Conservation (phyloP, 495 filamentous ascomycete species). For the Elasticomyces elasticus region DNA sequence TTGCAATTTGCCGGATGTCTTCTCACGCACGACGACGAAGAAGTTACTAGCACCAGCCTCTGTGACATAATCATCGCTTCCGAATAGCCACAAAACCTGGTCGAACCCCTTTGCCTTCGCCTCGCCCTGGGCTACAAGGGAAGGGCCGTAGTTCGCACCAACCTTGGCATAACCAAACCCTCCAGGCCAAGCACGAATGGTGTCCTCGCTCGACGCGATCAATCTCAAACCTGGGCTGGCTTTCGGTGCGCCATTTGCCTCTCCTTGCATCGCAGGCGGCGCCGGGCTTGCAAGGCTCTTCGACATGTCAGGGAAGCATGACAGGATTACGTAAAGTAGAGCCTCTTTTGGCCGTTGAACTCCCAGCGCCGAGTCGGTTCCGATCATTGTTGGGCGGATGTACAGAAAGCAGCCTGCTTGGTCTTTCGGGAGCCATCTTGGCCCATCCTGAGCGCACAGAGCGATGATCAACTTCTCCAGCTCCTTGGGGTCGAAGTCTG, state of each 20-base stretch:
- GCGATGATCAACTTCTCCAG: slow-evolving; percentile 66
- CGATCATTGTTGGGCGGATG: slow-evolving; percentile 76
- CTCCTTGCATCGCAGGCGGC: slow-evolving; percentile 17
- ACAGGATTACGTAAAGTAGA: slow-evolving; percentile 69
- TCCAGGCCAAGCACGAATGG: slow-evolving; percentile 82
- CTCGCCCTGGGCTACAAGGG: slow-evolving; percentile 61
- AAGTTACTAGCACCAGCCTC: slow-evolving; percentile 92
- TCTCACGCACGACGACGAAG: slow-evolving; percentile 71
- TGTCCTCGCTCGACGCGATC: slow-evolving; percentile 64
- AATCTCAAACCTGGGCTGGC: slow-evolving; percentile 45
- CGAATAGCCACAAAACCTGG: slow-evolving; percentile 90
- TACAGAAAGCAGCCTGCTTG: slow-evolving; percentile 59
- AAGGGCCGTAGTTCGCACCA: slow-evolving; percentile 85
- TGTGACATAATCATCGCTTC: slow-evolving; percentile 61
- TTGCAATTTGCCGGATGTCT: slow-evolving; percentile 53
- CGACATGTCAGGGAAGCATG: slow-evolving; percentile 56
- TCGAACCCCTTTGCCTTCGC: slow-evolving; percentile 62
- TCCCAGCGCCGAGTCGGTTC: slow-evolving; percentile 64
- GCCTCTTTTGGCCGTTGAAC: slow-evolving; percentile 75
- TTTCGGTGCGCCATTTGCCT: slow-evolving; percentile 8
- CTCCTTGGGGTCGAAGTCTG: slow-evolving; percentile 60
- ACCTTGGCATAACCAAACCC: slow-evolving; percentile 87
- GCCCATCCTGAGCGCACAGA: slow-evolving; percentile 57
- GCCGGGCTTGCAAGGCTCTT: slow-evolving; percentile 36
- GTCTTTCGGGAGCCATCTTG: slow-evolving; percentile 68